These are phyloP conservation scores for Gillenia trifoliata DNA, from an alignment of 306 rosid genomes.

Conservation along the genomic window DNA sequence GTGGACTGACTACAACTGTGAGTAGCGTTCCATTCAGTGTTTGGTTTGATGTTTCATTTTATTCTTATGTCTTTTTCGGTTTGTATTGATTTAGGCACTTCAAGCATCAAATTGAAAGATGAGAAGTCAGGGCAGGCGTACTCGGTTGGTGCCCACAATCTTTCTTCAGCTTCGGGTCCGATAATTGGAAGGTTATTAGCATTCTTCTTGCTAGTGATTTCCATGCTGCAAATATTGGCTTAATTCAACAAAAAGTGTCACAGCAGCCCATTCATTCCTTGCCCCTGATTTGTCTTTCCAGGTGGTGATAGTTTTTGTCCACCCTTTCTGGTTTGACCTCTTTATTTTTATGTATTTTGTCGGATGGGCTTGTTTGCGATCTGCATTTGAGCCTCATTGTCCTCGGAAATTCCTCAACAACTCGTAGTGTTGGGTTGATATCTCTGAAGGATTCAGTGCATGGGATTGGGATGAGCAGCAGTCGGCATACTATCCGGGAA, in stretches of 20 bases:
- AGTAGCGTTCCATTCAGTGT: conserved; percentile 27
- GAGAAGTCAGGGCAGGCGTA: conserved; percentile 48
- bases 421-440: neutral
- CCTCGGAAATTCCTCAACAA: neutral
- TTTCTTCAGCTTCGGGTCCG: conserved; percentile 46
- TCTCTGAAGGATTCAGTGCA: neutral
- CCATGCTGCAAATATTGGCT: conserved; percentile 32
- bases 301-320: conserved; percentile 1
- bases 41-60: neutral
- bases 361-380: neutral
- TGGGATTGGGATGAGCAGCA: neutral
- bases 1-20: conserved; percentile 75
- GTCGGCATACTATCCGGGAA: neutral
- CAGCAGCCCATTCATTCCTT: neutral
- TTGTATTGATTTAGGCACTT: conserved; percentile 26
- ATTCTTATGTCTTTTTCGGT: neutral
- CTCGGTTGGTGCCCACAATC: conserved; percentile 61
- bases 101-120: conserved; percentile 79
- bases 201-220: conserved; percentile 40
- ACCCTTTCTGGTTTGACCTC: neutral
- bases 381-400: neutral
- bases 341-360: neutral
- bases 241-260: conserved; percentile 1
- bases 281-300: neutral
- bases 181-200: conserved; percentile 39